Conservation (phyloP, 2,329 filamentous ascomycete species). For the Cercospora zeina region DNA sequence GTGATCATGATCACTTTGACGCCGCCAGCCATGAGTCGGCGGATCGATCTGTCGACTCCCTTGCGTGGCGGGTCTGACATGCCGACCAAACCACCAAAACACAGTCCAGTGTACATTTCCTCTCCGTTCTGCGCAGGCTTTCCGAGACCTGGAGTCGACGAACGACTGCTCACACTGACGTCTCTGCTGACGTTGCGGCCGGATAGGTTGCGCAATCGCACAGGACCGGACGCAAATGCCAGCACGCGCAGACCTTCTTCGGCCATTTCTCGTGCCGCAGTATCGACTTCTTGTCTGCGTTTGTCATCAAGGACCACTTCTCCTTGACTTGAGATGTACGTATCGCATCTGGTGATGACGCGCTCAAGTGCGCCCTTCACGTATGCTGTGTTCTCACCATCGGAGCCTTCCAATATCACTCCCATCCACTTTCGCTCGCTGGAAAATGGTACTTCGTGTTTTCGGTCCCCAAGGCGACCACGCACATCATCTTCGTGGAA, state of each 20-base stretch:
- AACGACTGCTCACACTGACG: conserved; percentile 28
- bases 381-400: conserved; percentile 79
- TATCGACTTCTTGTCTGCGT: conserved; percentile 69
- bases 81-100: conserved; percentile 88
- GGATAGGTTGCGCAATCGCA: conserved; percentile 34
- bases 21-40: conserved; percentile 85
- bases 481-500: conserved; percentile 91
- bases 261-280: conserved; percentile 84
- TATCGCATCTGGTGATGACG: conserved; percentile 82
- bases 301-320: conserved; percentile 81
- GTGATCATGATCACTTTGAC: conserved; percentile 99
- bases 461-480: conserved; percentile 77
- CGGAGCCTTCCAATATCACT: conserved; percentile 67
- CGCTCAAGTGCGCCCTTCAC: conserved; percentile 94
- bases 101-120: conserved; percentile 76
- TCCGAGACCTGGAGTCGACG: conserved; percentile 24
- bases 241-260: conserved; percentile 85
- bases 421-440: conserved; percentile 99
- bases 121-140: conserved; percentile 47
- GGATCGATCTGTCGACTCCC: conserved; percentile 84
- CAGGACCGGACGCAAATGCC: conserved; percentile 84
- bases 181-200: conserved; percentile 29
- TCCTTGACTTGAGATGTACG: conserved; percentile 82
- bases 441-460: conserved; percentile 89
- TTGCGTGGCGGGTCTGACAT: conserved; percentile 96